phyloP scores from a whole-genome alignment of 805 yeast species.

The Hanseniaspora pseudoguilliermondii region DNA sequence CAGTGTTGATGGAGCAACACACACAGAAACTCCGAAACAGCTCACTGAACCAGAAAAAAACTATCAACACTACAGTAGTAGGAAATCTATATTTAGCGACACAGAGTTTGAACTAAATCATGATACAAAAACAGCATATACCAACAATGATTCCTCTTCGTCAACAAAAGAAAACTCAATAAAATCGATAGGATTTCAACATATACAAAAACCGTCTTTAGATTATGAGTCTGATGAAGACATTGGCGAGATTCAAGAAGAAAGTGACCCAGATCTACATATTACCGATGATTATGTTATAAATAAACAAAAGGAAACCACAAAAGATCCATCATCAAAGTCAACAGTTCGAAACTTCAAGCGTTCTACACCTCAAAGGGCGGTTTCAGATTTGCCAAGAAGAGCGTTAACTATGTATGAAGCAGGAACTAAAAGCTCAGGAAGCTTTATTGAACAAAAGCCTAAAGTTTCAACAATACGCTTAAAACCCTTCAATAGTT shows the following conservation, averaged over 20 bases:
- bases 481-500: not conserved
- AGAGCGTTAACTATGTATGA: not conserved
- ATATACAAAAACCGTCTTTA: not conserved
- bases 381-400: conserved; percentile 1
- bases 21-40: not conserved
- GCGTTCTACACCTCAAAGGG: not conserved
- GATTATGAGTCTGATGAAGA: not conserved
- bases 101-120: not conserved
- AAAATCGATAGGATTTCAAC: not conserved
- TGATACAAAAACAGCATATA: not conserved
- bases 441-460: not conserved
- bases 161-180: not conserved
- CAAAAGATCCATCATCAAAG: too few relatives aligned
- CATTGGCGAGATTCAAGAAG: not conserved
- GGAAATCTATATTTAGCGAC: conserved; percentile 6
- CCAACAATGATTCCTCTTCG: not conserved
- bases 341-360: not conserved
- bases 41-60: too few relatives aligned
- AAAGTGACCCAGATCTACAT: not conserved
- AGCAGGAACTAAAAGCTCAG: not conserved
- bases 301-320: not conserved
- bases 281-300: conserved; percentile 4
- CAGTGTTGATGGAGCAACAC: not conserved
- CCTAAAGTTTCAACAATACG: not conserved
- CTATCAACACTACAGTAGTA: not conserved